Percentiles rank a stretch among this genome's conserved stretches.
phyloP scores from a whole-genome alignment of 2,329 filamentous ascomycete species.

The Stemphylium vesicarium region DNA sequence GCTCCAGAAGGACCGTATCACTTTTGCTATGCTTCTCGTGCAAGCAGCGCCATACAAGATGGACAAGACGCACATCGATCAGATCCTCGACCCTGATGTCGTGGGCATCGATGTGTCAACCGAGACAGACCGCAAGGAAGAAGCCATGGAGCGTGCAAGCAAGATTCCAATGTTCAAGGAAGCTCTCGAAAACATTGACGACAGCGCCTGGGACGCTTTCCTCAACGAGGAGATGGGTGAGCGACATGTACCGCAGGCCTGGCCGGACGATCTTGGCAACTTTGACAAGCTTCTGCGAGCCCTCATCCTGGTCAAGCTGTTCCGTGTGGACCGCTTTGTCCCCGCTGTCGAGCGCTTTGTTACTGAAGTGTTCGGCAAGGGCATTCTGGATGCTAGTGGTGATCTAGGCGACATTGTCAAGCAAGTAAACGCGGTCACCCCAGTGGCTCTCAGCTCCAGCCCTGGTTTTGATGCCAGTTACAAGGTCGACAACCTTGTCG shows the following conservation, averaged over 20 bases:
- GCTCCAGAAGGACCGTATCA: constrained; percentile 92
- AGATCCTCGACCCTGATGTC: constrained; percentile 78
- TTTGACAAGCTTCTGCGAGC: constrained; percentile 80
- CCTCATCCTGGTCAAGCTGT: constrained; percentile 90
- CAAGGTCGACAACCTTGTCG: constrained; percentile 95
- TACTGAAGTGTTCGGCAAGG: constrained; percentile 79
- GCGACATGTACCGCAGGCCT: constrained; percentile 77
- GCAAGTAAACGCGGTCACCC: constrained; percentile 81
- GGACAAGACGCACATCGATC: constrained; percentile 87
- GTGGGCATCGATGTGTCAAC: constrained; percentile 81
- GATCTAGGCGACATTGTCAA: constrained; percentile 85
- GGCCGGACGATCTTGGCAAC: constrained; percentile 68
- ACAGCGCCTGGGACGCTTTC: constrained; percentile 79
- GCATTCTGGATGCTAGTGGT: constrained; percentile 81
- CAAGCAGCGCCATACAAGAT: constrained; percentile 96
- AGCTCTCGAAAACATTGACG: constrained; percentile 66
- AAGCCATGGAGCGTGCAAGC: constrained; percentile 71
- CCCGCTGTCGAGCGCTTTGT: constrained; percentile 93
- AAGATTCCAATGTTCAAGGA: constrained; percentile 77
- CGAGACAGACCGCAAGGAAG: constrained; percentile 66
- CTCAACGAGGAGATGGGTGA: constrained; percentile 86
- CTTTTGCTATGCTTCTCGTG: constrained; percentile 90
- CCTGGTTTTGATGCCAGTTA: constrained; percentile 98
- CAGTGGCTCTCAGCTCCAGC: constrained; percentile 90
- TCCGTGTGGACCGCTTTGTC: constrained; percentile 93